These are phyloP conservation scores for Jamesozyma jinghongensis DNA, from an alignment of 805 yeast genomes.

Conservation along the genomic window DNA sequence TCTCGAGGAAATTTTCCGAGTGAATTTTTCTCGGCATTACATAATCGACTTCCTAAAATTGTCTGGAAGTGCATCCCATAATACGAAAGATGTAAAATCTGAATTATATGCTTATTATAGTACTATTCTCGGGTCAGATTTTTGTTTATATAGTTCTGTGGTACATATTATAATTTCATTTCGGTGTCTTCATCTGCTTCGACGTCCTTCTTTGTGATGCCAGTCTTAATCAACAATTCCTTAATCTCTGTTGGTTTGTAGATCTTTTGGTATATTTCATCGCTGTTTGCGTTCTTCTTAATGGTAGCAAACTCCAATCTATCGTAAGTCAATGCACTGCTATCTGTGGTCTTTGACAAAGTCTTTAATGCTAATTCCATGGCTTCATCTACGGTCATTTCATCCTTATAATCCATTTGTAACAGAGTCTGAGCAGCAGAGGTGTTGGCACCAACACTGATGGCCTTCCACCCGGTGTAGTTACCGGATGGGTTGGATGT, in stretches of 20 bases:
- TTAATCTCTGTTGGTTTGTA: constrained; percentile 79
- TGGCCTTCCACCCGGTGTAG: constrained; percentile 98
- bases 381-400: constrained; percentile 62
- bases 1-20: too few relatives aligned
- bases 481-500: constrained; percentile 97
- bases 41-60: too few relatives aligned
- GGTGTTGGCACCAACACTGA: constrained; percentile 92
- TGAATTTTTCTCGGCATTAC: too few relatives aligned
- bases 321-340: constrained; percentile 74
- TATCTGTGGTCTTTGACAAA: constrained; percentile 87
- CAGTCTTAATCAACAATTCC: constrained; percentile 57
- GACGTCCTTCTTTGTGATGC: constrained; percentile 52
- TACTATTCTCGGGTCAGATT: not conserved
- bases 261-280: constrained; percentile 57
- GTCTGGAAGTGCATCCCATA: too few relatives aligned
- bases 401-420: constrained; percentile 91
- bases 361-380: constrained; percentile 84
- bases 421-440: constrained; percentile 92
- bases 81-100: too few relatives aligned
- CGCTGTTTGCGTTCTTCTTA: constrained; percentile 36
- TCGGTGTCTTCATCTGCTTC: constrained; percentile 27
- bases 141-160: constrained; percentile 24
- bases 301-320: constrained; percentile 90
- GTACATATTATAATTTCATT: constrained; percentile 14
- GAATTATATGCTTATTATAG: too few relatives aligned